Evolutionary conservation across 2,329 filamentous ascomycete species (phyloP).

Genomic region (Fusarium sambucinum): DNA sequence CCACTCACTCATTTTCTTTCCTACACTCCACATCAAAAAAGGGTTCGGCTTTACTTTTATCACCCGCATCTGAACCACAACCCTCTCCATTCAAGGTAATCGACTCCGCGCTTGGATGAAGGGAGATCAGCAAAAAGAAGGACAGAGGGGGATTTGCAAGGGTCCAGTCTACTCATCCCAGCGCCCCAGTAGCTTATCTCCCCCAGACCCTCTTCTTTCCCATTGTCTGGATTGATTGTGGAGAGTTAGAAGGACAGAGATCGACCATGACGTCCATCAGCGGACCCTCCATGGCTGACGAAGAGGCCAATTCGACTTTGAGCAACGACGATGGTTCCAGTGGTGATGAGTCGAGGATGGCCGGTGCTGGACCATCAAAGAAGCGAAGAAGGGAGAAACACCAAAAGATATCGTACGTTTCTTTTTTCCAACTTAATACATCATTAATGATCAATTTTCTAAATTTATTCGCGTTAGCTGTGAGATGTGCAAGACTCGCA

Average conservation of each 20-base stretch:
- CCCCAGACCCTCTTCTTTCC: slow-evolving; percentile 26
- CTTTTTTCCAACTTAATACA: slow-evolving; percentile 2
- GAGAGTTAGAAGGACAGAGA: slow-evolving; percentile 27
- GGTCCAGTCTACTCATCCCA: slow-evolving; percentile 19
- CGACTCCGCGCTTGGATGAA: not conserved
- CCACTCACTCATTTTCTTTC: slow-evolving; percentile 14
- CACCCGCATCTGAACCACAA: not conserved
- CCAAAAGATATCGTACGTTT: slow-evolving; percentile 58
- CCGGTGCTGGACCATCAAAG: slow-evolving; percentile 45
- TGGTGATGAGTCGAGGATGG: slow-evolving; percentile 51
- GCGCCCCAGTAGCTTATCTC: slow-evolving; percentile 34
- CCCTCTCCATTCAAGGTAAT: slow-evolving; percentile 18
- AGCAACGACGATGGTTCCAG: slow-evolving; percentile 56
- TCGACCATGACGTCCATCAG: slow-evolving; percentile 45
- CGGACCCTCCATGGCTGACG: slow-evolving; percentile 51
- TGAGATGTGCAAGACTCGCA: slow-evolving; percentile 60
- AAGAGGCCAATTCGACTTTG: slow-evolving; percentile 53
- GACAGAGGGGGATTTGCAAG: slow-evolving; percentile 16
- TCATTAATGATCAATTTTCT: not conserved
- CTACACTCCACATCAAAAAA: not conserved
- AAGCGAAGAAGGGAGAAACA: slow-evolving; percentile 58
- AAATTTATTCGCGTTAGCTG: slow-evolving; percentile 48
- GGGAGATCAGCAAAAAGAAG: not conserved
- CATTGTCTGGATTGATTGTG: slow-evolving; percentile 41
- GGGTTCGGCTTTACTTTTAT: slow-evolving; percentile 28